Conservation (phyloP, 2,329 filamentous ascomycete genomes). For the Rhinocladiella mackenziei region DNA sequence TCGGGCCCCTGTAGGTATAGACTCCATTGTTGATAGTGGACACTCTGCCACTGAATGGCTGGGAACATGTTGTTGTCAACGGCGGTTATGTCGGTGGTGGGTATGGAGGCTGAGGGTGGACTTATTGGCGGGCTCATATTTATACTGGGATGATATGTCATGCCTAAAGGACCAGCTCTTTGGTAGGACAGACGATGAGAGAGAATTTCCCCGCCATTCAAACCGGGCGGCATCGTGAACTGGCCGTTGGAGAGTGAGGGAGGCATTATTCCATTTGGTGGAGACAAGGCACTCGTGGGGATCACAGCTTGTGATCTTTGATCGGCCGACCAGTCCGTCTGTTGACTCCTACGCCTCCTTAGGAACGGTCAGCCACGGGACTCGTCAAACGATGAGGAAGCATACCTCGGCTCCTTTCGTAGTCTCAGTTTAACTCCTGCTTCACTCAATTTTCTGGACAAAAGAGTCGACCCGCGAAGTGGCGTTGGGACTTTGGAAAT, state of each 20-base stretch:
- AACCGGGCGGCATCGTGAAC: background rate
- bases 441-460: conserved; percentile 74
- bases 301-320: background rate
- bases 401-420: conserved; percentile 60
- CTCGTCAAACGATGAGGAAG: background rate
- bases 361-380: background rate
- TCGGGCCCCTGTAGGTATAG: too few relatives aligned
- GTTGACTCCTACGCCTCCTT: background rate
- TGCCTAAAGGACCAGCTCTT: background rate
- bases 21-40: too few relatives aligned
- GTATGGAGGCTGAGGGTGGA: background rate
- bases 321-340: conserved; percentile 1
- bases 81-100: too few relatives aligned
- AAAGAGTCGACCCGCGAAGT: conserved; percentile 64
- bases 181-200: background rate
- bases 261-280: background rate
- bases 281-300: too few relatives aligned
- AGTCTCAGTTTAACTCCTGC: conserved; percentile 79
- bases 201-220: background rate
- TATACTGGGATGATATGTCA: background rate
- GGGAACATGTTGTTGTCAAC: too few relatives aligned
- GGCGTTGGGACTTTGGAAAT: conserved; percentile 30
- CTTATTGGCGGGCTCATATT: background rate
- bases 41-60: too few relatives aligned
- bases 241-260: background rate